Conservation (phyloP, 495 filamentous ascomycete genomes). For the Lepidopterella palustris region DNA sequence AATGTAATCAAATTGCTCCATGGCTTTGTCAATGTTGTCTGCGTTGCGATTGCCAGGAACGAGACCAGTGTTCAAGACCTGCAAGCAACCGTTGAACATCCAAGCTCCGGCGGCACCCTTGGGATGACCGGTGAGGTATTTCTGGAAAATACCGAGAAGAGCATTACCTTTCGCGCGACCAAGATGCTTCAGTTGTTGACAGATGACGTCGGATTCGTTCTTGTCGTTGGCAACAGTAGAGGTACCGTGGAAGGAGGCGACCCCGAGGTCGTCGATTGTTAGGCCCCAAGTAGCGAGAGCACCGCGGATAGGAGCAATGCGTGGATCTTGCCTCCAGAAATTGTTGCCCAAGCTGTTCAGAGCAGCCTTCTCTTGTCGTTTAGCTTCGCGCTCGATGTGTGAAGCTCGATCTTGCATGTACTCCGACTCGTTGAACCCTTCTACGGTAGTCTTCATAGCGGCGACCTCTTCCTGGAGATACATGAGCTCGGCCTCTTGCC, state of each 20-base stretch:
- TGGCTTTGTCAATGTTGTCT: constrained; percentile 91
- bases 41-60: constrained; percentile 97
- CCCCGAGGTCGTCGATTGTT: constrained; percentile 89
- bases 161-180: constrained; percentile 95
- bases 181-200: constrained; percentile 91
- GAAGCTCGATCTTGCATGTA: constrained; percentile 78
- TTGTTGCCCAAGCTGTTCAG: constrained; percentile 87
- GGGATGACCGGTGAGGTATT: constrained; percentile 96
- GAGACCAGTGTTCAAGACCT: constrained; percentile 85
- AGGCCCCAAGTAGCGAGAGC: constrained; percentile 96
- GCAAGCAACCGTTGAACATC: constrained; percentile 98
- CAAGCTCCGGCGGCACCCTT: constrained; percentile 98
- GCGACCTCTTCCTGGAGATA: constrained; percentile 86
- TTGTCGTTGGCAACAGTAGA: constrained; percentile 99
- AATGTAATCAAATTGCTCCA: constrained; percentile 97
- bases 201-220: constrained; percentile 97
- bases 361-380: constrained; percentile 84
- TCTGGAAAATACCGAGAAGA: constrained; percentile 96
- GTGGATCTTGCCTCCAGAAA: constrained; percentile 94
- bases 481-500: constrained; percentile 90
- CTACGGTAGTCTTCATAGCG: constrained; percentile 81
- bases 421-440: constrained; percentile 70
- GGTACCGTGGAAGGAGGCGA: constrained; percentile 97
- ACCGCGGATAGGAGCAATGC: constrained; percentile 90
- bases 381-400: constrained; percentile 85